These are phyloP conservation scores for Phalaenopsis hybrid DNA, from an alignment of 116 monocot species.

Conservation along the genomic window DNA sequence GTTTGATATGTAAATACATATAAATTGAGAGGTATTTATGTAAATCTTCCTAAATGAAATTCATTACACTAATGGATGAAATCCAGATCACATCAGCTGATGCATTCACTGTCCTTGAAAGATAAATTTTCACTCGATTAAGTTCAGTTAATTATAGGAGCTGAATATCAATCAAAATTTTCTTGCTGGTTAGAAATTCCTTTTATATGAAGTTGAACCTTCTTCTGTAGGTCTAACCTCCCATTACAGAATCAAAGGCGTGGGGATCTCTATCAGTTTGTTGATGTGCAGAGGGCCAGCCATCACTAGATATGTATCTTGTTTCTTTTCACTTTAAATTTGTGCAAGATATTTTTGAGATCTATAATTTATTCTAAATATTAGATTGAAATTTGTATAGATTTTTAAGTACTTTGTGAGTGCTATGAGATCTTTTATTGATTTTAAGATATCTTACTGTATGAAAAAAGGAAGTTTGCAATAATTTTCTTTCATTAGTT, in stretches of 20 bases:
- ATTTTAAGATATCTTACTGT: too few species aligned
- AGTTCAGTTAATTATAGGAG: neutral
- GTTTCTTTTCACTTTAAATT: too few species aligned
- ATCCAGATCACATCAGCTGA: neutral
- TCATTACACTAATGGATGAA: neutral
- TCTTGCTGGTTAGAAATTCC: neutral
- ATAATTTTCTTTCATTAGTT: too few species aligned
- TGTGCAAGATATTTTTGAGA: too few species aligned
- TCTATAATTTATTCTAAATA: too few species aligned
- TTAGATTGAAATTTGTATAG: too few species aligned
- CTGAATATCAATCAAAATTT: neutral
- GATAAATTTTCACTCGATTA: neutral
- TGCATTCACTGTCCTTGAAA: neutral
- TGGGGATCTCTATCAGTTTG: constrained; percentile 80
- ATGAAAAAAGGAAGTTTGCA: too few species aligned
- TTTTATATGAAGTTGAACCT: neutral
- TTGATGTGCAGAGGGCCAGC: constrained; percentile 64
- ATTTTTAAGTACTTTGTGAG: too few species aligned
- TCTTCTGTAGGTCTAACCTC: constrained; percentile 48
- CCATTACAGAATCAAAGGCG: constrained; percentile 78
- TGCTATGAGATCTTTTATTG: too few species aligned
- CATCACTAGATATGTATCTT: neutral
- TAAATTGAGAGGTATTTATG: too few species aligned
- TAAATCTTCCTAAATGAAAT: neutral
- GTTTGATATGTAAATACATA: too few species aligned